Evolutionary conservation across 2,329 filamentous ascomycete species (phyloP).

Genomic region (Cladosporium austrohemisphaericum): DNA sequence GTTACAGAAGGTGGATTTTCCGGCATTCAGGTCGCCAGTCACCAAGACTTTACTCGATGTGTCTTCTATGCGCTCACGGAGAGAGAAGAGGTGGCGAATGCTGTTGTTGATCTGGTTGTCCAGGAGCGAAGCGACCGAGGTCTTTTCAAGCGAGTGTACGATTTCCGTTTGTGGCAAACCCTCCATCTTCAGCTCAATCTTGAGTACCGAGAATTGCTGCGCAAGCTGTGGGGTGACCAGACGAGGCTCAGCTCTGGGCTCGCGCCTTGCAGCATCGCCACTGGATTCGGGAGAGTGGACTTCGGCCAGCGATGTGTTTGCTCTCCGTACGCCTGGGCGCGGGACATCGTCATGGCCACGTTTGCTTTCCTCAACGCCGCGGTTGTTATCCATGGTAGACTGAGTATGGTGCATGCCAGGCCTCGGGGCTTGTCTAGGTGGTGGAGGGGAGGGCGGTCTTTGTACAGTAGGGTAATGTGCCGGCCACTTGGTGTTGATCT

Average conservation of each 20-base stretch:
- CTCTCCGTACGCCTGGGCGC: constrained; percentile 45
- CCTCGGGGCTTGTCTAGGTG: constrained; percentile 52
- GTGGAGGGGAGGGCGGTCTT: constrained; percentile 46
- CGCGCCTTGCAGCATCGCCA: constrained; percentile 55
- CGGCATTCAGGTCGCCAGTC: constrained; percentile 92
- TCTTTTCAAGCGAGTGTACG: constrained; percentile 91
- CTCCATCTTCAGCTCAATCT: constrained; percentile 89
- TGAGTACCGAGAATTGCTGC: constrained; percentile 92
- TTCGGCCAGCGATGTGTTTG: constrained; percentile 67
- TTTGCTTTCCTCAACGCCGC: constrained; percentile 28
- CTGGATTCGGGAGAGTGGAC: constrained; percentile 66
- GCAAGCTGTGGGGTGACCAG: constrained; percentile 89
- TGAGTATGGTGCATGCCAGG: constrained; percentile 63
- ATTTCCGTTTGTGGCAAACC: constrained; percentile 81
- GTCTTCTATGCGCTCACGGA: constrained; percentile 93
- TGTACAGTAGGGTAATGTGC: constrained; percentile 89
- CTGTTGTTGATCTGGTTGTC: constrained; percentile 94
- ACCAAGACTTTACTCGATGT: constrained; percentile 95
- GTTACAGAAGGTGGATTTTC: constrained; percentile 98
- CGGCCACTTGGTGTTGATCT: constrained; percentile 89
- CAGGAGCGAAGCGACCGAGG: constrained; percentile 80
- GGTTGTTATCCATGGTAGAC: constrained; percentile 54
- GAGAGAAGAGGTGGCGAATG: constrained; percentile 79
- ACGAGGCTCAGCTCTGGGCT: constrained; percentile 64
- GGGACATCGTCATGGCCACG: neutral